Percentiles rank a stretch among this genome's conserved stretches.
phyloP scores from a whole-genome alignment of 495 filamentous ascomycete genomes.

The Aspergillus egyptiacus region DNA sequence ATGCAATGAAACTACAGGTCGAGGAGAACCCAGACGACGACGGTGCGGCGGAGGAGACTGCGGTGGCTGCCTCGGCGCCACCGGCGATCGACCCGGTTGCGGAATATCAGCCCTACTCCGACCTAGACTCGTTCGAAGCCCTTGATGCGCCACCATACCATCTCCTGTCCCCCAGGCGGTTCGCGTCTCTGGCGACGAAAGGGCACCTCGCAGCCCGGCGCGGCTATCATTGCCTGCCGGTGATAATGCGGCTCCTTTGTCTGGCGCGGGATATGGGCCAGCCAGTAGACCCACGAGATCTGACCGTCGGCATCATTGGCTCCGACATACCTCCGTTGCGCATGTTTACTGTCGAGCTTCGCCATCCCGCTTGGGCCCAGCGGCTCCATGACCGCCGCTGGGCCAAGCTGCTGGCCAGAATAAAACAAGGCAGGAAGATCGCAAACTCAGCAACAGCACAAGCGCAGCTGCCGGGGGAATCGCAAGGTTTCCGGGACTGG shows the following conservation, averaged over 20 bases:
- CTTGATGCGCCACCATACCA: not conserved
- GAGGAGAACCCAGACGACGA: no score
- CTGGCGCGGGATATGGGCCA: not conserved
- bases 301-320: not conserved
- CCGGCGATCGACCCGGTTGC: no score
- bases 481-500: no score
- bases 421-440: not conserved
- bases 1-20: not conserved
- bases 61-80: no score
- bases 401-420: not conserved
- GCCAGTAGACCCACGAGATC: not conserved
- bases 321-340: not conserved
- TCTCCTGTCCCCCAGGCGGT: not conserved
- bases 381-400: not conserved
- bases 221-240: not conserved
- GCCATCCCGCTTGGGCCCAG: not conserved
- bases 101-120: no score
- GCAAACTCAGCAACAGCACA: not conserved
- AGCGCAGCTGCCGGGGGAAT: no score
- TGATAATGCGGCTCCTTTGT: not conserved
- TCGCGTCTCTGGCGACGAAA: not conserved
- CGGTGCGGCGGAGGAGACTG: no score
- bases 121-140: no score
- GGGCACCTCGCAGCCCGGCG: not conserved
- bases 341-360: not conserved